Percentiles rank a stretch among this genome's conserved stretches.
phyloP scores from a whole-genome alignment of 768 basidiomycete genomes.

The Amanita exitialis region DNA sequence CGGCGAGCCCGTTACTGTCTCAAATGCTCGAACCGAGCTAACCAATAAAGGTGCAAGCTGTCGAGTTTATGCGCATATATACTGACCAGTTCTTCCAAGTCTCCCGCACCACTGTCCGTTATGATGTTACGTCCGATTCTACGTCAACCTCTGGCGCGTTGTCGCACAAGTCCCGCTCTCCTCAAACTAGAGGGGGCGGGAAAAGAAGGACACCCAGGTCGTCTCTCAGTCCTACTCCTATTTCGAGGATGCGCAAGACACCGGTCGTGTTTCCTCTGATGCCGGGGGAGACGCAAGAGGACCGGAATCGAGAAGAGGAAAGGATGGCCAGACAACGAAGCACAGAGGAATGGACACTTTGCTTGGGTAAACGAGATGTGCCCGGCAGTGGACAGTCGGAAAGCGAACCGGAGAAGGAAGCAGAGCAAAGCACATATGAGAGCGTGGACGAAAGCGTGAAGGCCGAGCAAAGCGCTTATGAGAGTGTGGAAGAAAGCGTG shows the following conservation, averaged over 20 bases:
- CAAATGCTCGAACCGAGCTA: background rate
- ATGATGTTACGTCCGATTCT: background rate
- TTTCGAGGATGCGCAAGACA: conserved; percentile 5
- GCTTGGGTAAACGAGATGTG: background rate
- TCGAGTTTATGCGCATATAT: background rate
- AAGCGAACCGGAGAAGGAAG: background rate
- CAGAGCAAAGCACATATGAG: background rate
- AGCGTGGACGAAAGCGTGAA: background rate
- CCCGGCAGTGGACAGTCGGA: background rate
- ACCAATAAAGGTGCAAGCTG: background rate
- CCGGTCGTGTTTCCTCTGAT: conserved; percentile 5
- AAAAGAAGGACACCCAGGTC: background rate
- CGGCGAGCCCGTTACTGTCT: background rate
- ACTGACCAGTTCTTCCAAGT: background rate
- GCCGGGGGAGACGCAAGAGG: conserved; percentile 3
- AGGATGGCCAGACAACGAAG: background rate
- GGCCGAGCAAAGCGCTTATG: background rate
- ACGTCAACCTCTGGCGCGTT: background rate
- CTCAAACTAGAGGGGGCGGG: background rate
- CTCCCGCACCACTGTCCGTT: background rate
- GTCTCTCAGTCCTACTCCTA: conserved; percentile 2
- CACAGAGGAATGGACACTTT: conserved; percentile 5
- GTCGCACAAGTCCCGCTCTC: background rate
- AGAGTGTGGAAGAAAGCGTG: background rate
- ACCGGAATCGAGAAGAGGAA: background rate